phyloP scores from a whole-genome alignment of 352 stramenopile species.

The Aphanomyces invadans region DNA sequence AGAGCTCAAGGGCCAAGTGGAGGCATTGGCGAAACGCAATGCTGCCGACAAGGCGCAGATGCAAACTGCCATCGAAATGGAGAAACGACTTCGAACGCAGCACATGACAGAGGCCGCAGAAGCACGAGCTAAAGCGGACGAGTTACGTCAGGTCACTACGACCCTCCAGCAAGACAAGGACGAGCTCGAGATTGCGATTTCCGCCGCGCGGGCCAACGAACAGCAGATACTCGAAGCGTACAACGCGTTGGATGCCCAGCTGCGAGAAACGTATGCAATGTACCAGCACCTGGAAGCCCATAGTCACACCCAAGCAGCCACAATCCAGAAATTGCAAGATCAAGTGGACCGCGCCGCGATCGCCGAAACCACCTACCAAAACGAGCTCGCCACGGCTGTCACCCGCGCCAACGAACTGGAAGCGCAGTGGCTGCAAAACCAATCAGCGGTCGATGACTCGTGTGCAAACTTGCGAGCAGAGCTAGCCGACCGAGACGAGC shows the following conservation, averaged over 20 bases:
- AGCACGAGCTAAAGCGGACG: constrained; percentile 7
- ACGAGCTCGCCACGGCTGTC: constrained; percentile 11
- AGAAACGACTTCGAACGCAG: constrained; percentile 30
- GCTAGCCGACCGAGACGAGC: constrained; percentile 18
- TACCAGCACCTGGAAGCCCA: not conserved
- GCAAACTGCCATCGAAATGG: constrained; percentile 61
- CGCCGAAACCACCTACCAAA: constrained; percentile 21
- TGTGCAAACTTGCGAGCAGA: constrained; percentile 8
- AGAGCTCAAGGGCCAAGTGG: constrained; percentile 41
- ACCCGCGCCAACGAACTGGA: constrained; percentile 21
- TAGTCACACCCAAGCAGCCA: not conserved
- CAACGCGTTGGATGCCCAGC: constrained; percentile 12
- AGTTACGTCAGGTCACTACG: constrained; percentile 15
- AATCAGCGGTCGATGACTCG: constrained; percentile 6
- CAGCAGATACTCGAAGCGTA: constrained; percentile 22
- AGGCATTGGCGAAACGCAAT: constrained; percentile 52
- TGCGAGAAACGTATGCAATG: not conserved
- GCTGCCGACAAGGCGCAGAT: constrained; percentile 72
- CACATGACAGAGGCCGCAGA: not conserved
- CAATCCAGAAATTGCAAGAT: constrained; percentile 11
- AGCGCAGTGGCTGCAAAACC: constrained; percentile 16
- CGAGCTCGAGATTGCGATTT: constrained; percentile 13
- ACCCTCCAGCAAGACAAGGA: constrained; percentile 25
- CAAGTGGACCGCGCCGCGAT: constrained; percentile 17
- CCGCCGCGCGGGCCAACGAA: constrained; percentile 16